phyloP scores from a whole-genome alignment of 169 alveolate species.

The Miamiensis avidus region DNA sequence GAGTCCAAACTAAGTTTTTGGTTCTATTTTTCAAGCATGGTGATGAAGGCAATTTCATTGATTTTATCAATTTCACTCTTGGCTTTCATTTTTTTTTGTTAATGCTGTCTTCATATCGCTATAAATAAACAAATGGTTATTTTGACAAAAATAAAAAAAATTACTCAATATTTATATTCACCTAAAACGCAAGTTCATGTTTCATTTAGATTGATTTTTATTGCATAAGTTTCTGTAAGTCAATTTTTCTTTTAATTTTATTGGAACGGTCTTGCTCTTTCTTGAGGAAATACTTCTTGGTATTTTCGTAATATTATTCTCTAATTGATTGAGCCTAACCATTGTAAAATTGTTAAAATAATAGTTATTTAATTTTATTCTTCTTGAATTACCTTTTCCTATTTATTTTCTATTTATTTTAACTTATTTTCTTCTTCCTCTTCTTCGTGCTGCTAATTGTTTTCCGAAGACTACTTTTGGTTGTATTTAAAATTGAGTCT shows the following conservation, averaged over 20 bases:
- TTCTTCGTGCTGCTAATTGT: too few species aligned
- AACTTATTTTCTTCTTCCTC: neutral
- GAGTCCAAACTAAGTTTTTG: neutral
- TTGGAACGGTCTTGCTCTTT: neutral
- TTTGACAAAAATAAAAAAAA: too few species aligned
- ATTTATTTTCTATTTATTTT: too few species aligned
- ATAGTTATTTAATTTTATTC: too few species aligned
- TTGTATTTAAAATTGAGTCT: neutral
- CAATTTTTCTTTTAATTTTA: neutral
- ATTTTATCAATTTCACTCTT: neutral
- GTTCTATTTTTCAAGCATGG: neutral
- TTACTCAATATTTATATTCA: too few species aligned
- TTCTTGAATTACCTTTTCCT: neutral
- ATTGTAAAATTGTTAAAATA: neutral
- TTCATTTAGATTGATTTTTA: neutral
- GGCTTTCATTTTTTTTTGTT: neutral
- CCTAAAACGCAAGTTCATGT: neutral
- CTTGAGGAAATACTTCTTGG: neutral
- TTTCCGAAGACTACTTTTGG: neutral
- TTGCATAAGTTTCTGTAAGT: neutral
- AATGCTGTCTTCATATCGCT: neutral
- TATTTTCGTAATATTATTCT: neutral
- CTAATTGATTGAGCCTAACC: neutral
- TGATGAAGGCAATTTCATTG: neutral
- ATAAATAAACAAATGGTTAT: neutral